Base-by-base conservation (phyloP, 148 eudicot genomes). In the Oxyria digyna region DNA sequence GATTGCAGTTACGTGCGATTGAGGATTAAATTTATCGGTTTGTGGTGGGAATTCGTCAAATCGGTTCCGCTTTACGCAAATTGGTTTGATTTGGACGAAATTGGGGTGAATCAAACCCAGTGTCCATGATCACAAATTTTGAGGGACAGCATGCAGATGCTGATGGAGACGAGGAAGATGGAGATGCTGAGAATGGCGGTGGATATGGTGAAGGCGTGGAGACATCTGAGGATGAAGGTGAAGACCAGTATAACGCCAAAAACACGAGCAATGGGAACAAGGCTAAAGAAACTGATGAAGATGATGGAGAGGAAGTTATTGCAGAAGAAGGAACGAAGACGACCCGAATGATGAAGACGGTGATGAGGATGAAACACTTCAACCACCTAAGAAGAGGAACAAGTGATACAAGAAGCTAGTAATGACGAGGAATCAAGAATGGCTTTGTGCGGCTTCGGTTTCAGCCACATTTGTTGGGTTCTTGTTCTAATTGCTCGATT, bases 201-300 rank as follows among this genome's bases (percentile, higher is more conserved):
- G 62, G 33, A 50, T 50, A 50, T 10, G 57, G 27, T 10, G 57
- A 50, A 50, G 57, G 57, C 27, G 57, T 20, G 57, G 57, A 50
- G 27, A 50, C 57, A 1, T 59, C 20, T 3, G 65, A 59, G 65
- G 65, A 15, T 14, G 65, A 27, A 29, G 59, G 31, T 3, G 59
- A 52, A 12, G 37, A 15, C 1, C 0, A n/a, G 18, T 14, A 29
- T 37, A 37, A 29, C 1, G 37, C 18, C 18, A 27, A 29, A 5
- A 59, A 59, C 37, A 35, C 65, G 65, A 59, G 65, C 65, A 59
- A 59, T 10, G 65, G 65, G 37, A 59, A 29, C 37, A 59, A 59
- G 65, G 65, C 65, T 3, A 57, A 57, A 37, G 64, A 57, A 5
- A 14, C 64, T 5, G 65, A n/a, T 14, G 65, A 59, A 29, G 65